These are phyloP conservation scores for Pythium rishiriense DNA, from an alignment of 352 stramenopile genomes.

Conservation along the genomic window DNA sequence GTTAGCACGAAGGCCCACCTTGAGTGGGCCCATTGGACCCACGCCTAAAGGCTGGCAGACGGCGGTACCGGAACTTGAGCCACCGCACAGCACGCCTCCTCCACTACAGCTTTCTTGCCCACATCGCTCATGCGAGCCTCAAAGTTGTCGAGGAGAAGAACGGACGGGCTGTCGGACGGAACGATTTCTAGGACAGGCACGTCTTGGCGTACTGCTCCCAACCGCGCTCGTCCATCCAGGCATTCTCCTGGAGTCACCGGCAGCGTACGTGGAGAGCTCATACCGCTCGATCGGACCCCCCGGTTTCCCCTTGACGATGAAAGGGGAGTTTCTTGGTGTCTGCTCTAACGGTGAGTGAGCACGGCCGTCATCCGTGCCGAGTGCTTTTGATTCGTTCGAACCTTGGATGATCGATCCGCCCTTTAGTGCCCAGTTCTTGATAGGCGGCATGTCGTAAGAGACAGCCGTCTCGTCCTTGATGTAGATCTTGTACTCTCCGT, in stretches of 20 bases:
- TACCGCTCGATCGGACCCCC: slow-evolving; percentile 19
- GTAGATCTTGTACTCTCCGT: neutral
- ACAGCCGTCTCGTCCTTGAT: slow-evolving; percentile 30
- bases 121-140: slow-evolving; percentile 22
- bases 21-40: slow-evolving; percentile 15
- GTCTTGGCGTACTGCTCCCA: slow-evolving; percentile 18
- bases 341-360: slow-evolving; percentile 20
- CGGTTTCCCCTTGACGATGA: slow-evolving; percentile 21
- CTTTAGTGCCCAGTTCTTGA: slow-evolving; percentile 7
- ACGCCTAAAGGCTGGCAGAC: slow-evolving; percentile 27
- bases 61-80: slow-evolving; percentile 14
- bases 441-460: slow-evolving; percentile 22
- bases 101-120: neutral
- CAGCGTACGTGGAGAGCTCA: slow-evolving; percentile 21
- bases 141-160: slow-evolving; percentile 30
- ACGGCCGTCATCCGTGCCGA: slow-evolving; percentile 22
- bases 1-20: slow-evolving; percentile 10
- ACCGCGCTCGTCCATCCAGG: slow-evolving; percentile 21
- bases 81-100: slow-evolving; percentile 9
- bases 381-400: slow-evolving; percentile 18
- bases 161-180: neutral
- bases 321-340: slow-evolving; percentile 30
- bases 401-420: slow-evolving; percentile 22
- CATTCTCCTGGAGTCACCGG: slow-evolving; percentile 26
- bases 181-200: slow-evolving; percentile 12